phyloP scores from a whole-genome alignment of 2,329 filamentous ascomycete genomes.

The Calonectria multiphialidica region DNA sequence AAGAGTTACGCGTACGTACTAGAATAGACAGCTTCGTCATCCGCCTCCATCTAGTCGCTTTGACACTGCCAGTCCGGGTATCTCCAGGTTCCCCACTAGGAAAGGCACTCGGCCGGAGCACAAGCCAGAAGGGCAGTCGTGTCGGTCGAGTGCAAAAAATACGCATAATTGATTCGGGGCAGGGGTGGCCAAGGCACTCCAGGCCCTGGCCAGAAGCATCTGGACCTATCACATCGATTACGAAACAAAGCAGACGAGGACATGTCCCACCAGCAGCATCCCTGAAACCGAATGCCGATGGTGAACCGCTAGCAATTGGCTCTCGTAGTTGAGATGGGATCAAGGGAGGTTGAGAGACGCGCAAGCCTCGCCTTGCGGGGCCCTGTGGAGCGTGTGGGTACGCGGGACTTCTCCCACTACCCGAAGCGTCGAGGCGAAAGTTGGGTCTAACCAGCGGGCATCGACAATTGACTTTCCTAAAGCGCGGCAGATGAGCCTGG shows the following conservation, averaged over 20 bases:
- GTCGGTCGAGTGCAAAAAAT: not conserved
- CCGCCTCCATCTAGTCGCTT: not conserved
- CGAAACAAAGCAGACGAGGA: constrained; percentile 19
- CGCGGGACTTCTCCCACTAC: constrained; percentile 19
- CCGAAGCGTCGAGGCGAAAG: not conserved
- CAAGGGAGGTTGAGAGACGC: constrained; percentile 14
- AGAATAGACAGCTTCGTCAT: constrained; percentile 19
- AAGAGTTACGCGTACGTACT: constrained; percentile 20
- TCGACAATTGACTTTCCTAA: constrained; percentile 4
- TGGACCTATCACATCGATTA: constrained; percentile 10
- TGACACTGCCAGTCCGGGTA: constrained; percentile 2
- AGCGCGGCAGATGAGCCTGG: not conserved
- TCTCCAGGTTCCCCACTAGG: not conserved
- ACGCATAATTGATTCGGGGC: constrained; percentile 7
- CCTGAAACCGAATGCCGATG: constrained; percentile 16
- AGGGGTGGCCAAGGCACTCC: not conserved
- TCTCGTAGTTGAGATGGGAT: not conserved
- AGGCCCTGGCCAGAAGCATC: not conserved
- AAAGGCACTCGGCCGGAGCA: constrained; percentile 2
- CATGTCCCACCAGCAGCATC: constrained; percentile 2
- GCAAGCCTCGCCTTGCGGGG: constrained; percentile 17
- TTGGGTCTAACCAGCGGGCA: not conserved
- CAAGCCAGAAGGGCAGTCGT: not conserved
- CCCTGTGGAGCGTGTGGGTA: not conserved
- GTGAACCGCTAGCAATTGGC: constrained; percentile 10